Base-by-base conservation (phyloP, 1,284 basidiomycete species). In the Cutaneotrichosporon spelunceum region DNA sequence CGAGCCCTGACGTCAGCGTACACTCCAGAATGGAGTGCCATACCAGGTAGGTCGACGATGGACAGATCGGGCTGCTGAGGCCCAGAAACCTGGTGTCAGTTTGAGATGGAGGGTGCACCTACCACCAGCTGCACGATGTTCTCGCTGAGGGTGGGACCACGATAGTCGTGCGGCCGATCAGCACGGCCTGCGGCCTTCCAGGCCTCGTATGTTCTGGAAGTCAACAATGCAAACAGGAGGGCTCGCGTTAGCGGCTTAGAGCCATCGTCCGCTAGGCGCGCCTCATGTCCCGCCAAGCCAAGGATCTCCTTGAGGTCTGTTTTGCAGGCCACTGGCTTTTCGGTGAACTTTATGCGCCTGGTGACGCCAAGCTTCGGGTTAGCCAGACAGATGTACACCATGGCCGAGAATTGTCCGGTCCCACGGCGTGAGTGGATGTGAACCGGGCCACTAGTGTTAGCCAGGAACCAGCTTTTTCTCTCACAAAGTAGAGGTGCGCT, bases 21-120 rank as follows among this genome's bases (percentile, higher is more conserved):
- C 19, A 14, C 4, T 33, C 14, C 16, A 6, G 29, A 19, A 16
- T 30, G 14, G 8, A 19, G 11, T 30, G 14, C 4, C 29, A 36
- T 36, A 68, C 72, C 72, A 3, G 72, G 71, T 1, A 74, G 59
- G 55, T 74, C 72, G 14, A 70, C 60, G 16, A 72, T 65, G 7
- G 66, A 59, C 4, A 72, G 50, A 36, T 71, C 53, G 0, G 54
- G 50, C 53, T 66, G 65, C 5, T 62, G 47, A 1, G 63, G 60
- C 11, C 72, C 71, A 0, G 56, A 50, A 2, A 70, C 56, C 66
- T 70, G 39, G 4, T 3, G 21, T 53, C 10, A 53, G 30, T 19
- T 27, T 19, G 50, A 33, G 34, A 1, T 19, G 4, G 6, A n/a
- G 10, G 36, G 7, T 14, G 1, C 11, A 60, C 67, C 48, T 23